Evolutionary conservation across 2,329 filamentous ascomycete species (phyloP).

Genomic region (Trichophyton rubrum): DNA sequence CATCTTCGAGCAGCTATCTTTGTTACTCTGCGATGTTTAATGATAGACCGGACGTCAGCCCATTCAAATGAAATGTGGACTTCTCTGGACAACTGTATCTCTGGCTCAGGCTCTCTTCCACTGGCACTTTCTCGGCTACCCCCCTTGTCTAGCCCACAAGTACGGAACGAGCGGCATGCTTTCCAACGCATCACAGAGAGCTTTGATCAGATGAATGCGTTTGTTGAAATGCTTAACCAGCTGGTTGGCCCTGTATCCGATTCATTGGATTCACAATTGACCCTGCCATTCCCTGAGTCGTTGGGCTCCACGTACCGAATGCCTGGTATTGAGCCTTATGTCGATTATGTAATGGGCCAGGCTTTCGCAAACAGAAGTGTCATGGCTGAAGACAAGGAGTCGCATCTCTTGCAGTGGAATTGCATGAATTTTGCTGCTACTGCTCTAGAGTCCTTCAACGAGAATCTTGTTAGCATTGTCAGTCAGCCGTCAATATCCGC

Average conservation of each 20-base stretch:
- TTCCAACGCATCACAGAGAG: conserved; percentile 62
- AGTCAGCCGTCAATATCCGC: conserved; percentile 65
- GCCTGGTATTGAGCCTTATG: conserved; percentile 79
- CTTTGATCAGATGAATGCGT: conserved; percentile 76
- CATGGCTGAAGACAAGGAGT: conserved; percentile 57
- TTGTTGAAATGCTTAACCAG: conserved; percentile 63
- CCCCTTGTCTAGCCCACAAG: conserved; percentile 29
- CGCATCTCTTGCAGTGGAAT: conserved; percentile 59
- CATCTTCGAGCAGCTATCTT: conserved; percentile 77
- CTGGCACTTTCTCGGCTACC: conserved; percentile 37
- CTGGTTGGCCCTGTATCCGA: conserved; percentile 50
- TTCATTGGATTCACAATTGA: conserved; percentile 50
- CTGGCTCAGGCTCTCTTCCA: conserved; percentile 35
- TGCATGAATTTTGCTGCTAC: conserved; percentile 74
- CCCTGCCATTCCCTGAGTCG: conserved; percentile 73
- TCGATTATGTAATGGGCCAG: conserved; percentile 78
- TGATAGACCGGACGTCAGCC: conserved; percentile 57
- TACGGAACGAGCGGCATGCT: conserved; percentile 45
- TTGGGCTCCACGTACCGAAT: conserved; percentile 65
- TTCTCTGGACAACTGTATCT: conserved; percentile 67
- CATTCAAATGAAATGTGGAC: conserved; percentile 67
- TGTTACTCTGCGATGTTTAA: conserved; percentile 59
- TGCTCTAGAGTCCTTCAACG: conserved; percentile 80
- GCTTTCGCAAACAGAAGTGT: conserved; percentile 57
- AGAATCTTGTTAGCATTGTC: conserved; percentile 75